Evolutionary conservation across 768 basidiomycete genomes (phyloP).

Genomic region (Termitomyces sp.): DNA sequence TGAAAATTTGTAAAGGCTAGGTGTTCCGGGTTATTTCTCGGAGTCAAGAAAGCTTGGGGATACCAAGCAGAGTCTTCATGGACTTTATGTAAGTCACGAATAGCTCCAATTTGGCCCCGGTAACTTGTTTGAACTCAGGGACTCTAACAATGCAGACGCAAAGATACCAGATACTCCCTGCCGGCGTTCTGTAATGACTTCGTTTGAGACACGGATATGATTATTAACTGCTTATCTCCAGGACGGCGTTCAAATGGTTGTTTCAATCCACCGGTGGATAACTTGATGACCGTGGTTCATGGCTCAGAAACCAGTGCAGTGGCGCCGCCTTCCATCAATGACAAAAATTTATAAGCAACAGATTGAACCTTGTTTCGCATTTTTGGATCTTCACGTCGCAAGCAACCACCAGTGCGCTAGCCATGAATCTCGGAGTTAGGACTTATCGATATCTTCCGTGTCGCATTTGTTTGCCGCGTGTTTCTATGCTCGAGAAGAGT

Average conservation of each 20-base stretch:
- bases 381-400: neutral
- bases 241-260: neutral
- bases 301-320: neutral
- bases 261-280: neutral
- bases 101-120: neutral
- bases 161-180: neutral
- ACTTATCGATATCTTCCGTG: neutral
- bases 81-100: neutral
- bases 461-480: neutral
- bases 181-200: neutral
- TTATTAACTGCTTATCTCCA: neutral
- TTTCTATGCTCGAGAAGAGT: neutral
- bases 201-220: neutral
- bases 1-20: neutral
- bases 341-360: neutral
- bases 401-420: neutral
- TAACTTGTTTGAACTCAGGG: neutral
- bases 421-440: neutral
- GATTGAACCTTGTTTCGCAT: neutral
- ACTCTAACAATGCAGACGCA: neutral
- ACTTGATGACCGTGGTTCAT: neutral
- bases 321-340: too few species aligned
- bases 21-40: neutral
- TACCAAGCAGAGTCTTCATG: neutral
- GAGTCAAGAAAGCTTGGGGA: neutral